Base-by-base conservation (phyloP, 441 rosid species). In the Euphorbia schlechtendalii region DNA sequence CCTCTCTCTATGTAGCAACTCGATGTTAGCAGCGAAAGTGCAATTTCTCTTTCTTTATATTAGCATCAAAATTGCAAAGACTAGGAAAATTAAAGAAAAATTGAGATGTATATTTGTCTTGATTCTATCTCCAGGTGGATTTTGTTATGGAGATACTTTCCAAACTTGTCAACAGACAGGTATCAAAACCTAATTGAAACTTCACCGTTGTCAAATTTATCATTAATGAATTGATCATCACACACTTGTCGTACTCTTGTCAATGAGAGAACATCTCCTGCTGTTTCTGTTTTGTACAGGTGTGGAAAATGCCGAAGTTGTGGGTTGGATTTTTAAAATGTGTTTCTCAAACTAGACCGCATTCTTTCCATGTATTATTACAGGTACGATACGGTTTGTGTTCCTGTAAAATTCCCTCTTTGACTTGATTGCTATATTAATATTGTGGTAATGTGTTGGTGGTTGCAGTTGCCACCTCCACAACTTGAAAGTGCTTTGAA, bases 321-420 rank as follows among this genome's bases (percentile, higher is more conserved):
- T 95, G 98, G 96, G 97, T 89, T 71, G 97, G 99, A 64, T 95
- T 95, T 78, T 73, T 92, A 83, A 95, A 95, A 80, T 95, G 98
- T 58, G 90, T 86, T 36, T 83, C 96, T 76, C 99, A 92, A 78
- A 95, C 96, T 46, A 88, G 79, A 66, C 99, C 99, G 8, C 98
- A 88, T 86, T 95, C 99, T 65, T 91, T 81, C 74, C 86, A 71
- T 41, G 98, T 92, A 41, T 74, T 92, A 60, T 74, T 93, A 69
- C 87, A 88, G 98, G 98, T 86, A 82, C 46, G 41, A 48, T 41
- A 43, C 60, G 48, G 51, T 56, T 18, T 56, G 34, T 54, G 34
- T 24, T 46, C 43, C 27, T 56, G 27, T 36, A 20, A 27, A 58
- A 18, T 12, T 61, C 49, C 38, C 43, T 5, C 52, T 0, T 34